Evolutionary conservation across 179 eudicot species (phyloP).

Genomic region (Spinacia oleracea): DNA sequence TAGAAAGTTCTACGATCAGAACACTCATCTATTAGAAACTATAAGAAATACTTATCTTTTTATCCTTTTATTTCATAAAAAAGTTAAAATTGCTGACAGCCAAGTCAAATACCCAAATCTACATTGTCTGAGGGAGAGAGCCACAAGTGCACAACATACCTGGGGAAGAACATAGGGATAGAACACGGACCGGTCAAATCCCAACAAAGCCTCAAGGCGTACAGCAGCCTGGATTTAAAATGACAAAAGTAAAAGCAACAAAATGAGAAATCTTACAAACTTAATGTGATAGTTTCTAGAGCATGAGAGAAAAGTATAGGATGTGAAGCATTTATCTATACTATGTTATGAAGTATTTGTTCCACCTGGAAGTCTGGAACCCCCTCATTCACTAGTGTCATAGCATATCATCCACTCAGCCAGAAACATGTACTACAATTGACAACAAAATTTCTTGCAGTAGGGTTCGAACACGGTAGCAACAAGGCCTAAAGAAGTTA

Average conservation of each 20-base stretch:
- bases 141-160: conserved; percentile 43
- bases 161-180: conserved; percentile 57
- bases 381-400: too few species aligned
- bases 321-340: neutral
- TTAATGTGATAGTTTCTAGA: neutral
- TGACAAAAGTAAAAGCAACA: neutral
- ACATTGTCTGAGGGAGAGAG: neutral
- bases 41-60: neutral
- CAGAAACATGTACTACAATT: too few species aligned
- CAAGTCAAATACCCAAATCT: neutral
- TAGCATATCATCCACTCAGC: too few species aligned
- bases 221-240: conserved; percentile 54
- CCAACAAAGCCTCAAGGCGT: conserved; percentile 63
- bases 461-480: too few species aligned
- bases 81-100: neutral
- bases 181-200: conserved; percentile 48
- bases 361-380: too few species aligned
- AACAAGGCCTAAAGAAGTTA: too few species aligned
- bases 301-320: neutral
- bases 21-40: neutral
- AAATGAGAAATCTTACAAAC: neutral
- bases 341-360: too few species aligned
- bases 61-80: neutral
- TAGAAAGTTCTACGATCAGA: neutral
- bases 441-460: too few species aligned